phyloP scores from a whole-genome alignment of 164 flowering plant genomes.

The Aristolochia californica region DNA sequence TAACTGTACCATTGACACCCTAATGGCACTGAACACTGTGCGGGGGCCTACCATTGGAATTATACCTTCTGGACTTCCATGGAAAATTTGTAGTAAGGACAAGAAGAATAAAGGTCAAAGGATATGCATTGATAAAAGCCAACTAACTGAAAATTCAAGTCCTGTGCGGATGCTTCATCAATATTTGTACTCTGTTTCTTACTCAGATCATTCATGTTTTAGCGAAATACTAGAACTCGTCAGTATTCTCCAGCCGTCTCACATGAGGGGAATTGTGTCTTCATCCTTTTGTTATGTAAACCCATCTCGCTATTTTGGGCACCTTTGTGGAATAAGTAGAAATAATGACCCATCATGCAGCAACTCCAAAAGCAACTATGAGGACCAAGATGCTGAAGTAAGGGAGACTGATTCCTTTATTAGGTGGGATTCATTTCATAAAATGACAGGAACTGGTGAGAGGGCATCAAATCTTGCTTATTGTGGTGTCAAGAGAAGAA shows the following conservation, averaged over 20 bases:
- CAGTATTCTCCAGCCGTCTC: slow-evolving; percentile 48
- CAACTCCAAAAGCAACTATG: slow-evolving; percentile 18
- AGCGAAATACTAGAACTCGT: slow-evolving; percentile 56
- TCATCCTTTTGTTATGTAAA: slow-evolving; percentile 50
- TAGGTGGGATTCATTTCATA: slow-evolving; percentile 4
- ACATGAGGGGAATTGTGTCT: slow-evolving; percentile 62
- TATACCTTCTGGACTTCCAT: slow-evolving; percentile 92
- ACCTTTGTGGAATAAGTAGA: slow-evolving; percentile 30
- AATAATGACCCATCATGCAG: slow-evolving; percentile 10
- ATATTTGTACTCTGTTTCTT: slow-evolving; percentile 51
- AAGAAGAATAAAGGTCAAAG: slow-evolving; percentile 6
- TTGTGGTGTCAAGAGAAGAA: slow-evolving; percentile 17
- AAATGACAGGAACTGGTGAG: slow-evolving; percentile 12
- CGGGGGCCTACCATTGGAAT: slow-evolving; percentile 72
- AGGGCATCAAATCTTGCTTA: slow-evolving; percentile 12
- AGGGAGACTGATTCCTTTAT: slow-evolving; percentile 7
- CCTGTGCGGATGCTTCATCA: slow-evolving; percentile 26
- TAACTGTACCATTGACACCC: slow-evolving; percentile 59
- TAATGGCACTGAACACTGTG: slow-evolving; percentile 22
- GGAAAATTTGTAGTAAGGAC: slow-evolving; percentile 23
- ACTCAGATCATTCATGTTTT: slow-evolving; percentile 82
- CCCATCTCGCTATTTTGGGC: slow-evolving; percentile 52
- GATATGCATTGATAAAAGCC: slow-evolving; percentile 4
- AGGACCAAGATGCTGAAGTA: slow-evolving; percentile 15
- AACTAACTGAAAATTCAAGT: slow-evolving; percentile 11